A percentile compares a stretch with the other conserved stretches of the same genome.
Conservation (phyloP, 1,284 basidiomycete genomes). For the Neotropicomus parvogracilis region DNA sequence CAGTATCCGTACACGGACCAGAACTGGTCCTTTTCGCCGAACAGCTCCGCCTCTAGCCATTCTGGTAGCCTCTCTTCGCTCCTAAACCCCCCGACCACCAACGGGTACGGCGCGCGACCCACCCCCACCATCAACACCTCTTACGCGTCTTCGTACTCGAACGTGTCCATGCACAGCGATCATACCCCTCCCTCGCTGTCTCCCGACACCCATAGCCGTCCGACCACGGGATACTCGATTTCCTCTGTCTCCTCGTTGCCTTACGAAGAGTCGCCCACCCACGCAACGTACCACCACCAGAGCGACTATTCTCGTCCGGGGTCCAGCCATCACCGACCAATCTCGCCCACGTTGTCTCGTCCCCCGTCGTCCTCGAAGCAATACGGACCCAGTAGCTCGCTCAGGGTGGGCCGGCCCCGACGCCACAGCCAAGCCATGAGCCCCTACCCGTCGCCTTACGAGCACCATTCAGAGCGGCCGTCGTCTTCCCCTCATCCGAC, state of each 20-base stretch:
- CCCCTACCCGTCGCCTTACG: constrained; percentile 77
- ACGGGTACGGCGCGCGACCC: constrained; percentile 53
- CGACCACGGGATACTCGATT: constrained; percentile 78
- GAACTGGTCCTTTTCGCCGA: constrained; percentile 60
- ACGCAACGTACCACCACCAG: constrained; percentile 52
- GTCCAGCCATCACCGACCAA: constrained; percentile 65
- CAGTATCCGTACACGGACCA: constrained; percentile 58
- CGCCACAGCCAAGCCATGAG: constrained; percentile 80
- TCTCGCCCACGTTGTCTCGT: constrained; percentile 56
- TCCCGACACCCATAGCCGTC: constrained; percentile 66
- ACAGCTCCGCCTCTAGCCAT: constrained; percentile 53
- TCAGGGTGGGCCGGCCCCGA: constrained; percentile 65
- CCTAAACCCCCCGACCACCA: constrained; percentile 61
- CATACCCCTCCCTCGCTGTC: constrained; percentile 70
- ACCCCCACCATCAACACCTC: constrained; percentile 66
- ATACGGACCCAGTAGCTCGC: constrained; percentile 47
- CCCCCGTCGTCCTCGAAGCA: constrained; percentile 58
- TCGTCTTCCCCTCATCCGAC: constrained; percentile 70
- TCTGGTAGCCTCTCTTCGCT: constrained; percentile 74
- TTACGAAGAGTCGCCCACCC: constrained; percentile 57
- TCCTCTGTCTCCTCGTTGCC: constrained; percentile 70
- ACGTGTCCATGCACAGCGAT: constrained; percentile 60
- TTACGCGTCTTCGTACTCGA: constrained; percentile 63
- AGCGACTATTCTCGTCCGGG: constrained; percentile 59
- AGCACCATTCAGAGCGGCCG: constrained; percentile 60